Conservation (phyloP, 2,329 filamentous ascomycete genomes). For the Aspergillus pseudotamarii region DNA sequence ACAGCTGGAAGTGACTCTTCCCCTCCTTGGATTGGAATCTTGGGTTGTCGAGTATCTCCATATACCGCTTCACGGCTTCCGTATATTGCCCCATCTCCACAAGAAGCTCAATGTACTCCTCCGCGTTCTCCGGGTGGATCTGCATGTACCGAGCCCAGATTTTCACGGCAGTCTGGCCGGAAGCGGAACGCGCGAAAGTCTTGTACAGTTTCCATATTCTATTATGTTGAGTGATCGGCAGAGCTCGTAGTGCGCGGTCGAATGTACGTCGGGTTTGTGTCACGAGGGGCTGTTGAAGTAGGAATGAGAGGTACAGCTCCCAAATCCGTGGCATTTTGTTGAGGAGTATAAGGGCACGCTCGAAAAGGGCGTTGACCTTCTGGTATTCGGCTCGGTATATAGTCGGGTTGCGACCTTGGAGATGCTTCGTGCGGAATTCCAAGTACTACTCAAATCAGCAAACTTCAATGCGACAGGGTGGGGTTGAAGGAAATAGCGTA, state of each 20-base stretch:
- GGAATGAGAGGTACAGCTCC: slow-evolving; percentile 94
- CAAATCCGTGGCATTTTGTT: slow-evolving; percentile 99
- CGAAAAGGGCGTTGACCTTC: slow-evolving; percentile 94
- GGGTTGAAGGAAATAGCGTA: slow-evolving; percentile 40
- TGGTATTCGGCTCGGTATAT: slow-evolving; percentile 77
- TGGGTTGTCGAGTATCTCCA: slow-evolving; percentile 86
- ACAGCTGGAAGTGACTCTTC: slow-evolving; percentile 94
- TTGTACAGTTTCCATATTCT: slow-evolving; percentile 92
- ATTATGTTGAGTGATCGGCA: slow-evolving; percentile 93
- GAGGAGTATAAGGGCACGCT: slow-evolving; percentile 85
- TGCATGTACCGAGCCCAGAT: slow-evolving; percentile 98
- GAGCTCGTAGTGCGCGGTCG: slow-evolving; percentile 84
- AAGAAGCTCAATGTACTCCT: slow-evolving; percentile 92
- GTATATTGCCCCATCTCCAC: slow-evolving; percentile 81
- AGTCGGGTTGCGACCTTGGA: slow-evolving; percentile 80
- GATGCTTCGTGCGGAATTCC: slow-evolving; percentile 77
- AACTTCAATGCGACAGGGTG: slow-evolving; percentile 11
- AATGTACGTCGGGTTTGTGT: slow-evolving; percentile 85
- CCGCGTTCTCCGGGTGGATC: slow-evolving; percentile 89
- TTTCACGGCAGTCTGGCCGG: slow-evolving; percentile 85
- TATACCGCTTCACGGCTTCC: slow-evolving; percentile 88
- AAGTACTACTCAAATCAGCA: slow-evolving; percentile 66
- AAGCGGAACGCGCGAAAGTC: slow-evolving; percentile 87
- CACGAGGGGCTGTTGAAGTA: slow-evolving; percentile 88
- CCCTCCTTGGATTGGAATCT: slow-evolving; percentile 90